phyloP scores from a whole-genome alignment of 148 eudicot genomes.

The Salicornia ramosissima region DNA sequence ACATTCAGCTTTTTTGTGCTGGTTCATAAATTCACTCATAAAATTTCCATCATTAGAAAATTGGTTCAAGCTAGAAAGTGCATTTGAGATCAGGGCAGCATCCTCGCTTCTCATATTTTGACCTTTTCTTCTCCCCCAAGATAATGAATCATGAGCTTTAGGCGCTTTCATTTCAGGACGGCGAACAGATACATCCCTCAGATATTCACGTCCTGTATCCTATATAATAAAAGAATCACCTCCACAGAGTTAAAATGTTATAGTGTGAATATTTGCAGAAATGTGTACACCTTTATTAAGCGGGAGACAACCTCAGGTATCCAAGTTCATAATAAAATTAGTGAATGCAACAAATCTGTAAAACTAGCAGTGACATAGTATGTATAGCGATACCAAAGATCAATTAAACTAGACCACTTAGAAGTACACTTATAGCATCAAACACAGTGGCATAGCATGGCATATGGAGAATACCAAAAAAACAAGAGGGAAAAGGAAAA shows the following conservation, averaged over 20 bases:
- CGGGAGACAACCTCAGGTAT: background rate
- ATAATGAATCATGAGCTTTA: conserved; percentile 64
- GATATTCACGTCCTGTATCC: conserved; percentile 33
- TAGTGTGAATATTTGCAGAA: background rate
- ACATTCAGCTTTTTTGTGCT: conserved; percentile 32
- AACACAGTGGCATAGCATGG: background rate
- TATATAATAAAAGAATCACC: conserved; percentile 15
- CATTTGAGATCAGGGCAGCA: conserved; percentile 53
- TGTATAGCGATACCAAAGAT: background rate
- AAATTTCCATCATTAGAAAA: conserved; percentile 82
- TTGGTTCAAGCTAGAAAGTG: conserved; percentile 71
- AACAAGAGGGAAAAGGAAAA: background rate
- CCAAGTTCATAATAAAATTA: background rate
- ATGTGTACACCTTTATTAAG: background rate
- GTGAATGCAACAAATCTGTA: background rate
- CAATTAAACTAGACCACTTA: background rate
- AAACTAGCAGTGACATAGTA: background rate
- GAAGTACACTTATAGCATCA: background rate
- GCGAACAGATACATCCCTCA: conserved; percentile 36
- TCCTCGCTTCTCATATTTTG: conserved; percentile 47
- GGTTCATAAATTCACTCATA: conserved; percentile 36
- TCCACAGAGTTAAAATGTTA: conserved; percentile 5
- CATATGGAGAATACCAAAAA: background rate
- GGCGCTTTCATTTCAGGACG: conserved; percentile 75
- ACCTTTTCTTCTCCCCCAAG: conserved; percentile 70